These are phyloP conservation scores for Neurospora crassa DNA, from an alignment of 2,329 filamentous ascomycete species.

Conservation along the genomic window DNA sequence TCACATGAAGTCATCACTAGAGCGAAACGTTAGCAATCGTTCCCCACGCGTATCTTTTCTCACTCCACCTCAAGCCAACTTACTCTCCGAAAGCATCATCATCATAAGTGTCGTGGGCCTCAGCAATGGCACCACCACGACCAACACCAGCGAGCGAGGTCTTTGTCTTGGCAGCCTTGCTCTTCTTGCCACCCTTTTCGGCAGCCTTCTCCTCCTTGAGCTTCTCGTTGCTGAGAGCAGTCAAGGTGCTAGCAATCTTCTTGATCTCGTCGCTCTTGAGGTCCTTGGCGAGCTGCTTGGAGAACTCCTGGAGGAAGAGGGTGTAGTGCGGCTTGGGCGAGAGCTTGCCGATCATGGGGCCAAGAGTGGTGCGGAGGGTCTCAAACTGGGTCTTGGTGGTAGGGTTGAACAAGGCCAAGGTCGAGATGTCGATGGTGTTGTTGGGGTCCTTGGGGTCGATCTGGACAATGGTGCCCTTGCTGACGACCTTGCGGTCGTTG, in stretches of 20 bases:
- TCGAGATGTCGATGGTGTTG: conserved; percentile 70
- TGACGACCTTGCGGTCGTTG: conserved; percentile 60
- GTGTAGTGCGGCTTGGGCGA: conserved; percentile 84
- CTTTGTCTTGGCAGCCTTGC: conserved; percentile 94
- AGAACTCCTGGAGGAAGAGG: conserved; percentile 84
- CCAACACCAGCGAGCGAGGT: conserved; percentile 59
- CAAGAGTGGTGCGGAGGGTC: conserved; percentile 66
- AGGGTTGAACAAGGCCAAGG: conserved; percentile 80
- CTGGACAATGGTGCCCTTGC: conserved; percentile 55
- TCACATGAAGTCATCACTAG: conserved; percentile 67
- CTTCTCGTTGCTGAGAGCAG: conserved; percentile 92
- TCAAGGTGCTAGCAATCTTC: conserved; percentile 81
- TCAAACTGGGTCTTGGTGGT: conserved; percentile 80
- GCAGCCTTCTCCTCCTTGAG: conserved; percentile 96
- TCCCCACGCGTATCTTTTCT: no score
- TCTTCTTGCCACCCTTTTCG: conserved; percentile 94
- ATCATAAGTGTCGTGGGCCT: conserved; percentile 63
- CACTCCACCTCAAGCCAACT: conserved; percentile 2
- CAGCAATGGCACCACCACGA: conserved; percentile 35
- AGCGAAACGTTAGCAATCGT: background rate
- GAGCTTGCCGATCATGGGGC: conserved; percentile 65
- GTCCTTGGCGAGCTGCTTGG: conserved; percentile 78
- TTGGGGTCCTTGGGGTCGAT: conserved; percentile 64
- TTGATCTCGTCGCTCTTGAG: conserved; percentile 90
- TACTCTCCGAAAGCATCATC: conserved; percentile 69